These are phyloP conservation scores for Claviceps pazoutovae DNA, from an alignment of 2,329 filamentous ascomycete species.

Conservation along the genomic window DNA sequence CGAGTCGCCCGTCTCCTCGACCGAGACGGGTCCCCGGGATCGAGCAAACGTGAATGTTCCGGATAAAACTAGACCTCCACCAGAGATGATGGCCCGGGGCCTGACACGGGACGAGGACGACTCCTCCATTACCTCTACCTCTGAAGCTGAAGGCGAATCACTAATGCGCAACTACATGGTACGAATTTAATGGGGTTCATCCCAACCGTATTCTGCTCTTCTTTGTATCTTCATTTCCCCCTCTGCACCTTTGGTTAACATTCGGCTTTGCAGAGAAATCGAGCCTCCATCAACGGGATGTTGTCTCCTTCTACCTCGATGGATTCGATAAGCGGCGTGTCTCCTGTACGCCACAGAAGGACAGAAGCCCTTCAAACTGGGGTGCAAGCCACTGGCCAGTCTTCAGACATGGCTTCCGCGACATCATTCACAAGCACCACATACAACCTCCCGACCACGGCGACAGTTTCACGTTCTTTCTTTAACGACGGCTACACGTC, in stretches of 20 bases:
- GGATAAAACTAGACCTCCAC: conserved; percentile 76
- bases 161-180: conserved; percentile 54
- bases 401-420: conserved; percentile 41
- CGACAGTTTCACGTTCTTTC: conserved; percentile 63
- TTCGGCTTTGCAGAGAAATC: conserved; percentile 34
- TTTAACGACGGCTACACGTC: conserved; percentile 77
- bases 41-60: conserved; percentile 79
- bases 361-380: conserved; percentile 40
- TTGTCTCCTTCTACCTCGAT: conserved; percentile 80
- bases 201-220: not conserved
- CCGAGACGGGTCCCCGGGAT: conserved; percentile 76
- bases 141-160: conserved; percentile 68
- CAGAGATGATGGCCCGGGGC: conserved; percentile 80
- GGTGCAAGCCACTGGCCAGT: conserved; percentile 21
- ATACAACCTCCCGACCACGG: conserved; percentile 43
- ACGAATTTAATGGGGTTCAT: conserved; percentile 18
- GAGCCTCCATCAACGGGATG: conserved; percentile 53
- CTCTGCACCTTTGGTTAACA: not conserved
- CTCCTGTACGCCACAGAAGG: conserved; percentile 42
- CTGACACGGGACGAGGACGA: conserved; percentile 76
- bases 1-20: conserved; percentile 69
- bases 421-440: conserved; percentile 48
- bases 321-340: conserved; percentile 69
- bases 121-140: conserved; percentile 72
- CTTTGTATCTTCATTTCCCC: not conserved